Evolutionary conservation across 345 rosid species (phyloP).

Genomic region (Noccaea bulbosa): DNA sequence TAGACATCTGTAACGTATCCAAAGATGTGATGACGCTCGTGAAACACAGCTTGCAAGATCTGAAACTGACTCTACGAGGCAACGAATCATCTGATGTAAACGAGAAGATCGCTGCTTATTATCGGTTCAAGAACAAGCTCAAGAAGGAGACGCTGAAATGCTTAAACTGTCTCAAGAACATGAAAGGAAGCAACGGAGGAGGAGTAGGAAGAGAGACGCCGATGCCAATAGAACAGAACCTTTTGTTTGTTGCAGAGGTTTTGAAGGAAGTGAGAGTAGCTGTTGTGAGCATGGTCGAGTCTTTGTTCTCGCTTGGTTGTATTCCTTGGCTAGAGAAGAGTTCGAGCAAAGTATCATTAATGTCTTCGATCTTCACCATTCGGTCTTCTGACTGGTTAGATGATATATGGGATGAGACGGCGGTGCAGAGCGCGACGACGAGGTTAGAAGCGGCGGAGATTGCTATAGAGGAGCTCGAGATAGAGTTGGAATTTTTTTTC

Average conservation of each 20-base stretch:
- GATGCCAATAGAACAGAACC: conserved; percentile 36
- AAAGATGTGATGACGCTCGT: conserved; percentile 64
- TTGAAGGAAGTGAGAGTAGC: conserved; percentile 65
- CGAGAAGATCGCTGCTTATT: conserved; percentile 57
- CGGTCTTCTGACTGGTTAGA: conserved; percentile 43
- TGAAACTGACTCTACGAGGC: conserved; percentile 56
- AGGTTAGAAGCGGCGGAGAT: conserved; percentile 77
- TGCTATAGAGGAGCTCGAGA: conserved; percentile 66
- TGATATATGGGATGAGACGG: conserved; percentile 56
- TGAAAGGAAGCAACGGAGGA: conserved; percentile 46
- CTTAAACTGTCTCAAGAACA: conserved; percentile 52
- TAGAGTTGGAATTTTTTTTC: conserved; percentile 66
- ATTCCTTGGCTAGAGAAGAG: conserved; percentile 73
- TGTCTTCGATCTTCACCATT: conserved; percentile 45
- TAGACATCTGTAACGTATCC: conserved; percentile 65
- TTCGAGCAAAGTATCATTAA: conserved; percentile 47
- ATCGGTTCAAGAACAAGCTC: conserved; percentile 57
- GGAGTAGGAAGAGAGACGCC: not conserved
- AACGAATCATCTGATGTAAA: conserved; percentile 50
- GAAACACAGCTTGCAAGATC: conserved; percentile 62
- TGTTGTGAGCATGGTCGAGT: conserved; percentile 58
- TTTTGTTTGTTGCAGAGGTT: conserved; percentile 55
- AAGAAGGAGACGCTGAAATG: conserved; percentile 76
- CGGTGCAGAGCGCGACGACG: conserved; percentile 60
- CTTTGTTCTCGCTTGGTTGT: conserved; percentile 60